Percentiles rank a stretch among this genome's conserved stretches.
phyloP scores from a whole-genome alignment of 2,329 filamentous ascomycete species.

The Juglanconis oblonga region DNA sequence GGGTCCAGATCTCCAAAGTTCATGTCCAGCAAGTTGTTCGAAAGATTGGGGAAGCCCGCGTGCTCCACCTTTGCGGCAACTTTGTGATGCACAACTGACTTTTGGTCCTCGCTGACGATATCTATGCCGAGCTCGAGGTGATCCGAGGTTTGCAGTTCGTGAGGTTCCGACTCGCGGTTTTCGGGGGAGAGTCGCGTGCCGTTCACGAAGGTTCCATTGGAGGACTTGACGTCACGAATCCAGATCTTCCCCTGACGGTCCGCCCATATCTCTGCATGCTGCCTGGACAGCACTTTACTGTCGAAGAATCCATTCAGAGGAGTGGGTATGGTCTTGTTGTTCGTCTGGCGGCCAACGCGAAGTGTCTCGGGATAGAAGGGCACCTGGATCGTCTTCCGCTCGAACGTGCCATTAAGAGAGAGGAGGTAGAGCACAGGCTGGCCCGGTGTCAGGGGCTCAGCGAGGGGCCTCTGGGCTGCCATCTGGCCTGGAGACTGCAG shows the following conservation, averaged over 20 bases:
- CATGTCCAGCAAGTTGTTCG: slow-evolving; percentile 78
- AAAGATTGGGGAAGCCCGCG: slow-evolving; percentile 75
- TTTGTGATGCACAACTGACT: slow-evolving; percentile 97
- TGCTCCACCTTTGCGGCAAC: slow-evolving; percentile 96
- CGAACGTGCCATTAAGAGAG: slow-evolving; percentile 94
- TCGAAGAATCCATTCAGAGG: slow-evolving; percentile 94
- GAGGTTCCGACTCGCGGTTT: slow-evolving; percentile 93
- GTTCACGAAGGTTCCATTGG: slow-evolving; percentile 98
- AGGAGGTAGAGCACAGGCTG: slow-evolving; percentile 81
- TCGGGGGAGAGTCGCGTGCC: slow-evolving; percentile 85
- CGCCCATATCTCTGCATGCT: slow-evolving; percentile 97
- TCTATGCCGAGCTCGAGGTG: slow-evolving; percentile 95
- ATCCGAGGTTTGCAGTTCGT: slow-evolving; percentile 88
- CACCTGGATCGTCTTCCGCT: slow-evolving; percentile 92
- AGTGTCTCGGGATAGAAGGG: slow-evolving; percentile 93
- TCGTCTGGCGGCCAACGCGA: slow-evolving; percentile 92
- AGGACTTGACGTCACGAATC: slow-evolving; percentile 97
- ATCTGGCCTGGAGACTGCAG: slow-evolving; percentile 36
- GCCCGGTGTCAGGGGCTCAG: slow-evolving; percentile 58
- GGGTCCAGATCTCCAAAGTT: slow-evolving; percentile 91
- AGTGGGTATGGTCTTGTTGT: slow-evolving; percentile 91
- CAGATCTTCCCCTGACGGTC: slow-evolving; percentile 80
- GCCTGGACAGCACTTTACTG: slow-evolving; percentile 92
- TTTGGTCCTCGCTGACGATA: slow-evolving; percentile 97
- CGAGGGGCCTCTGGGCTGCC: slow-evolving; percentile 55